Percentiles rank a stretch among this genome's conserved stretches.
Conservation (phyloP, 768 basidiomycete species). For the Coprinellus micaceus region DNA sequence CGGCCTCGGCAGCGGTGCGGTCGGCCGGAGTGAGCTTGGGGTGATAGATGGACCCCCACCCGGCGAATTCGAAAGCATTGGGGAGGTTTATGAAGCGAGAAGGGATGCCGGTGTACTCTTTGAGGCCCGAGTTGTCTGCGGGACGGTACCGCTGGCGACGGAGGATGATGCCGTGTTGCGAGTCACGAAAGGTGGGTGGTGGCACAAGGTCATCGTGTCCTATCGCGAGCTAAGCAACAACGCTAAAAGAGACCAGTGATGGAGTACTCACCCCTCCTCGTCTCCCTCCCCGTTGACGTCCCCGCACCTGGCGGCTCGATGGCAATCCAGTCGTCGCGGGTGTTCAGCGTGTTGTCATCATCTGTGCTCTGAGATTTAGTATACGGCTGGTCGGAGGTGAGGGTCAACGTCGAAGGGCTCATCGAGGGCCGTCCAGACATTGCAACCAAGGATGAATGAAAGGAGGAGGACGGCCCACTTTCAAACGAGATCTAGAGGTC, state of each 20-base stretch:
- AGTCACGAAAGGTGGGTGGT: conserved; percentile 44
- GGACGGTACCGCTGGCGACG: conserved; percentile 56
- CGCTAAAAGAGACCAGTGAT: not conserved
- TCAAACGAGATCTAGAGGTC: too few species aligned
- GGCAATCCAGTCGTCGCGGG: conserved; percentile 19
- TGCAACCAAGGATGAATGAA: not conserved
- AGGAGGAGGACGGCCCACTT: not conserved
- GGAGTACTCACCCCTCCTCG: not conserved
- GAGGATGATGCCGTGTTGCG: conserved; percentile 53
- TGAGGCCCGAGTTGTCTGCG: conserved; percentile 39
- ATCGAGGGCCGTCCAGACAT: not conserved
- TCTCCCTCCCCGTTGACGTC: not conserved
- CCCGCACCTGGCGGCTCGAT: conserved; percentile 17
- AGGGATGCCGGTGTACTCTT: conserved; percentile 35
- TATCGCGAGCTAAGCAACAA: not conserved
- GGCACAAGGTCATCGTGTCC: not conserved
- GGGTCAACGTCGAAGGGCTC: not conserved
- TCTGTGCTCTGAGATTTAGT: not conserved
- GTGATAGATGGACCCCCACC: conserved; percentile 56
- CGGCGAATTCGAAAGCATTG: conserved; percentile 68
- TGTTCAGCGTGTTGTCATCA: not conserved
- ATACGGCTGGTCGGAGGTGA: not conserved
- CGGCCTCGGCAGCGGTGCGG: conserved; percentile 27
- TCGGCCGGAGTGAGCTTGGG: conserved; percentile 46
- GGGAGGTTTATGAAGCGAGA: conserved; percentile 62